Evolutionary conservation across 2,329 filamentous ascomycete genomes (phyloP).

Genomic region (Arthrinium puccinioides): DNA sequence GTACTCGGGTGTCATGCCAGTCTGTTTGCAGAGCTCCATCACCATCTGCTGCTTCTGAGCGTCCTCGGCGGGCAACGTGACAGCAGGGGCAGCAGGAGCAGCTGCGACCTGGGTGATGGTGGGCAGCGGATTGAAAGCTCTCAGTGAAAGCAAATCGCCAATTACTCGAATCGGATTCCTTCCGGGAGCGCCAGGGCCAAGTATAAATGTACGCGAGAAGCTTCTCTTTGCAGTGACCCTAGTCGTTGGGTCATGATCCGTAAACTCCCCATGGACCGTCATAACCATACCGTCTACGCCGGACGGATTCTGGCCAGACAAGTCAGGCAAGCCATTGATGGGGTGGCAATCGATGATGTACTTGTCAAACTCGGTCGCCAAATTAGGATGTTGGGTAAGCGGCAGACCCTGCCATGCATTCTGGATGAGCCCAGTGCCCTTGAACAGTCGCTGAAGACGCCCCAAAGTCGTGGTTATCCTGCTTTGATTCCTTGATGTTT

Average conservation of each 20-base stretch:
- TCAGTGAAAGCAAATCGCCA: conserved; percentile 70
- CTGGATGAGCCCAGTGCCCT: conserved; percentile 57
- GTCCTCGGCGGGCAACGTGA: conserved; percentile 24
- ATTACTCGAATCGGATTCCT: conserved; percentile 64
- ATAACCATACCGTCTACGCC: conserved; percentile 75
- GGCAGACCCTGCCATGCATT: conserved; percentile 66
- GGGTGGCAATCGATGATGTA: conserved; percentile 81
- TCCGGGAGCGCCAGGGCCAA: conserved; percentile 65
- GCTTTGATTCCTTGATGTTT: conserved; percentile 69
- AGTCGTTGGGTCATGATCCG: conserved; percentile 57
- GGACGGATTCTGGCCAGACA: conserved; percentile 50
- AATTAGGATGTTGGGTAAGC: conserved; percentile 64
- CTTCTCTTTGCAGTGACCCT: conserved; percentile 59
- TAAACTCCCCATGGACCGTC: conserved; percentile 76
- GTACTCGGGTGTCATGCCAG: conserved; percentile 72
- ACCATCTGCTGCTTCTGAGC: conserved; percentile 62
- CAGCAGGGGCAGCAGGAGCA: conserved; percentile 14
- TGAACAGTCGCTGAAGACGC: conserved; percentile 58
- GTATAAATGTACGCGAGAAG: conserved; percentile 74
- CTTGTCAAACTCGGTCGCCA: conserved; percentile 58
- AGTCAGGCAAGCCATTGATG: conserved; percentile 64
- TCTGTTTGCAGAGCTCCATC: conserved; percentile 66
- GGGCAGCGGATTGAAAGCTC: conserved; percentile 52
- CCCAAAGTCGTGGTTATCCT: conserved; percentile 56
- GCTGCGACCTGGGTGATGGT: conserved; percentile 18